Conservation (phyloP, 2,329 filamentous ascomycete species). For the Alternaria panax region DNA sequence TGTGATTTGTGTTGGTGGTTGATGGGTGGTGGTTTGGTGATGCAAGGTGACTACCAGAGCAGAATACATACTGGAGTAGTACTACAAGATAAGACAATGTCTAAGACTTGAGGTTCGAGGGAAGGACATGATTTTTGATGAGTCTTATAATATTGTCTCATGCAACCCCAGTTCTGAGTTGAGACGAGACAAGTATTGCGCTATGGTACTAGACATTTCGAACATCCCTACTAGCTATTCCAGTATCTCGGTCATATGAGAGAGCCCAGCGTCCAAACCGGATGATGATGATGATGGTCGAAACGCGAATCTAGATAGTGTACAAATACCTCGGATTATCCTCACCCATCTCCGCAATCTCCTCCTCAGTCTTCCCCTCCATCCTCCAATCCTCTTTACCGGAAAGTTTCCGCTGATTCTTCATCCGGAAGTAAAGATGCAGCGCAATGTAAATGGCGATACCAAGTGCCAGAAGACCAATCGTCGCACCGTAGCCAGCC, state of each 20-base stretch:
- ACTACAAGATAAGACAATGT: not conserved
- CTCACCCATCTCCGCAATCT: constrained; percentile 36
- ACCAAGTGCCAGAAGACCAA: constrained; percentile 28
- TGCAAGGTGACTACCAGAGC: not conserved
- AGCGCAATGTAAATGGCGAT: constrained; percentile 26
- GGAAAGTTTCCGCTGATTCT: constrained; percentile 32
- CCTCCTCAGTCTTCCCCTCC: constrained; percentile 34
- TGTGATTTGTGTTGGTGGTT: not conserved
- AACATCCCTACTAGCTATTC: not conserved
- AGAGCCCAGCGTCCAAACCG: not conserved
- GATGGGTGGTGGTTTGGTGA: not conserved
- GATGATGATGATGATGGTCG: too few species aligned
- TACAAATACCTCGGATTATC: constrained; percentile 36
- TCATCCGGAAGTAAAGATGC: constrained; percentile 29
- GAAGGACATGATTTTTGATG: not conserved
- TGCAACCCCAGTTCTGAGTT: not conserved
- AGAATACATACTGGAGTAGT: not conserved
- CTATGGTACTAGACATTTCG: not conserved
- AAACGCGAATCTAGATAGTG: constrained; percentile 20
- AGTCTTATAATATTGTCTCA: not conserved
- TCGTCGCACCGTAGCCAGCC: constrained; percentile 35
- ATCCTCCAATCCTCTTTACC: constrained; percentile 35
- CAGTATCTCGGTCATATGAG: not conserved
- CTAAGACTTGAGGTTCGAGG: not conserved
- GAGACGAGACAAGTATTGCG: not conserved